Evolutionary conservation across 192 early-diverging fungal species (phyloP).

Genomic region (Rhizophagus prolifer): DNA sequence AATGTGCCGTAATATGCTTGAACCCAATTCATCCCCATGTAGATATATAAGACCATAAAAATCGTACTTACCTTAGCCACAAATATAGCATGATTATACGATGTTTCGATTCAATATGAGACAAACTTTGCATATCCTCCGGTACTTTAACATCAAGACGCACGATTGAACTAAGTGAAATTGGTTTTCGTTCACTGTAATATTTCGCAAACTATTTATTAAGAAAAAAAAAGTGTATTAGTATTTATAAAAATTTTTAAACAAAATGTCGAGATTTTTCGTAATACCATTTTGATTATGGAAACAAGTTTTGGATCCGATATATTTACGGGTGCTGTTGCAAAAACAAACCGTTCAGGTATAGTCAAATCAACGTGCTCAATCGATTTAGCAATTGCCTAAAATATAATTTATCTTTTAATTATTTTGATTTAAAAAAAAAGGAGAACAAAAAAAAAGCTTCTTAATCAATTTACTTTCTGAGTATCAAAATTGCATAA

Average conservation of each 20-base stretch:
- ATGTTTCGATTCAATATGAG: slow-evolving; percentile 72
- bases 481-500: slow-evolving; percentile 71
- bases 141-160: slow-evolving; percentile 14
- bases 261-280: background rate
- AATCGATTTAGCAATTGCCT: slow-evolving; percentile 61
- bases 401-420: background rate
- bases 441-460: background rate
- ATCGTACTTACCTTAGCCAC: slow-evolving; percentile 77
- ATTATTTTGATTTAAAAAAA: background rate
- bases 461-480: slow-evolving; percentile 41
- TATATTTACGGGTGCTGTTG: slow-evolving; percentile 61
- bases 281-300: background rate
- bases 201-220: slow-evolving; percentile 22
- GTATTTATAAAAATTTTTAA: background rate
- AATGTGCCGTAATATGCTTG: too few species aligned
- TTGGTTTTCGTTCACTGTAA: slow-evolving; percentile 39
- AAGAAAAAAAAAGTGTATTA: slow-evolving; percentile 3
- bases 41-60: background rate
- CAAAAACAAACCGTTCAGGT: slow-evolving; percentile 70
- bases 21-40: too few species aligned
- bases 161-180: slow-evolving; percentile 43
- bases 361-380: slow-evolving; percentile 59
- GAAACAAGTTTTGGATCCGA: slow-evolving; percentile 31
- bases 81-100: slow-evolving; percentile 79
- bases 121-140: background rate